Evolutionary conservation across 768 basidiomycete genomes (phyloP).

Genomic region (Trametes cinnabarina): DNA sequence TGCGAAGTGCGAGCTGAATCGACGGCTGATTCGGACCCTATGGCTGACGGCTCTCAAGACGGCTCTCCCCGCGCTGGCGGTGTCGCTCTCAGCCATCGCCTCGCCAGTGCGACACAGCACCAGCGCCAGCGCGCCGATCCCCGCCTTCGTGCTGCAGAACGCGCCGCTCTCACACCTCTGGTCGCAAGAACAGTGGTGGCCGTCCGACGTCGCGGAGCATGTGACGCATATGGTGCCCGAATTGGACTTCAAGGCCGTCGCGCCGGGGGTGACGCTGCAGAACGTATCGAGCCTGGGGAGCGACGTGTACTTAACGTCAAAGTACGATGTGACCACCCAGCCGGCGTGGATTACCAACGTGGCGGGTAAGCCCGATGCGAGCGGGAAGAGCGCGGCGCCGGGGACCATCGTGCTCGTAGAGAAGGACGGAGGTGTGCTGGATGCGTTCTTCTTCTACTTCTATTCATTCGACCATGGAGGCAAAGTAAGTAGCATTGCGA

Average conservation of each 20-base stretch:
- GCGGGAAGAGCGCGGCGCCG: constrained; percentile 26
- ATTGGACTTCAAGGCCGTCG: constrained; percentile 15
- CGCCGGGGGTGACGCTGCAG: constrained; percentile 19
- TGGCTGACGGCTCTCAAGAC: no score
- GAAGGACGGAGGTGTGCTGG: constrained; percentile 29
- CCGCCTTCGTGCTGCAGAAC: constrained; percentile 24
- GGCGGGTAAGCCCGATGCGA: constrained; percentile 24
- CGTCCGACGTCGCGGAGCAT: constrained; percentile 26
- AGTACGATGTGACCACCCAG: constrained; percentile 20
- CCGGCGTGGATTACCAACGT: constrained; percentile 21
- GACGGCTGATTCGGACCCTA: no score
- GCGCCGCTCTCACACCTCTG: constrained; percentile 29
- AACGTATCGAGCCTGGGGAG: constrained; percentile 15
- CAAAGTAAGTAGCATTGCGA: constrained; percentile 5
- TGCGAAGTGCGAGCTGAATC: no score
- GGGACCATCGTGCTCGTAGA: constrained; percentile 32
- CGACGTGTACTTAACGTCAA: constrained; percentile 23
- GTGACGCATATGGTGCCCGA: constrained; percentile 25
- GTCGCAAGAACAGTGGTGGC: constrained; percentile 25
- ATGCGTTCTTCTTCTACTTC: constrained; percentile 36
- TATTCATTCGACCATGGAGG: constrained; percentile 30
- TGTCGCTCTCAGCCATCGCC: constrained; percentile 3
- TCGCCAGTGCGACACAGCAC: neutral
- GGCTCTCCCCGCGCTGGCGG: neutral
- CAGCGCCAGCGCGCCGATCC: constrained; percentile 19